Base-by-base conservation (phyloP, 164 flowering plant genomes). In the Brasenia schreberi region DNA sequence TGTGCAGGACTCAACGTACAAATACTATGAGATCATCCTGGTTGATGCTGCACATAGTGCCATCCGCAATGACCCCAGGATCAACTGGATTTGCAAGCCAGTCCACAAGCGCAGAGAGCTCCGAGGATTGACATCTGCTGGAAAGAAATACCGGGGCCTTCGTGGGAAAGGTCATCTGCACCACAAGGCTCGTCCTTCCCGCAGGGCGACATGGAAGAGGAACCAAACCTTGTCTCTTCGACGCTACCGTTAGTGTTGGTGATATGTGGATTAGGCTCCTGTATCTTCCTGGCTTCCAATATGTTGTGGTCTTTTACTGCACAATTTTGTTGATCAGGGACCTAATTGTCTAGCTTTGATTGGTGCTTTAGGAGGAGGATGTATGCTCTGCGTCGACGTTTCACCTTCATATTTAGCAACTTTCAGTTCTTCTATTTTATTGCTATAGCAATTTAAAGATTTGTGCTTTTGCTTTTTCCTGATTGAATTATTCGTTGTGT, bases 181-280 rank as follows among this genome's bases (percentile, higher is more conserved):
- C 68, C 83, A 78, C 80, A 80, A 82, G 67, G 75, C 75, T 4
- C 72, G 85, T 16, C 85, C 85, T 4, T 79, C 83, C 0, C 71
- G 83, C 18, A 76, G 83, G 66, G 93, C 93, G 9, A 87, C 83
- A 63, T 87, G 93, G 89, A 87, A 87, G 89, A 85, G 88, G 68
- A 84, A 85, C 88, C 74, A 87, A 66, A 87, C 93, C n/a, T 80
- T 85, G 17, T 85, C 93, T 5, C 84, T 85, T 18, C 83, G 83
- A 14, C 85, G 93, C 14, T 85, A 82, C 72, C 85, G 93, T 63
- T 87, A 56, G 75, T 68, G 59, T 61, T 17, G 73, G 77, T 59
- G 73, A 71, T 70, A 73, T 79, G 74, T 9, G 9, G 10, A 14
- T 49, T 49, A 9, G 16, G 10, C 14, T 49, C 14, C 12, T 9